Base-by-base conservation (phyloP, 108 stramenopile genomes). In the Epithemia pelagica region DNA sequence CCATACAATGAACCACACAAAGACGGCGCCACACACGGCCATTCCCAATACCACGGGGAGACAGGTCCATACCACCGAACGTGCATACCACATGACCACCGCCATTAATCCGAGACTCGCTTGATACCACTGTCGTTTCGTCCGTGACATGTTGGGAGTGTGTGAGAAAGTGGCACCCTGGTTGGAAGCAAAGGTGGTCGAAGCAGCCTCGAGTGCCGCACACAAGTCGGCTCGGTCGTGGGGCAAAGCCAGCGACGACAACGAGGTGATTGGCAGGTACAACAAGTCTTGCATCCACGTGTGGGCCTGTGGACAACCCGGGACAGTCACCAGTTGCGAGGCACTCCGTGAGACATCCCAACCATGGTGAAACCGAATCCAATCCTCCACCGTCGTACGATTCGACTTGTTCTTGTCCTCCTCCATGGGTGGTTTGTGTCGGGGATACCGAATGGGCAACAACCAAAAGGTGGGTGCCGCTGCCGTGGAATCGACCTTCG, bases 391-490 rank as follows among this genome's bases (percentile, higher is more conserved):
- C n/a, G n/a, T n/a, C n/a, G n/a, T n/a, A n/a, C n/a, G n/a, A n/a
- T n/a, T n/a, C n/a, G n/a, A n/a, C n/a, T n/a, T n/a, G n/a, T n/a
- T n/a, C 19, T 19, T 10, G 52, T 52, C 18, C 52, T 18, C 10
- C 52, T 18, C 10, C 19, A 10, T 52, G 52, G 10, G 52, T 19
- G 19, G 52, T 18, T 10, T 18, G 3, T 57, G 56, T 57, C 21
- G 5, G 56, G 56, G 37, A 46, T 46, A 46, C 37, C 37, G 37
- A 20, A 92, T 60, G 21, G 84, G 84, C 37, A 78, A 85, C 29
- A 85, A 58, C 84, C 84, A 85, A 64, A 26, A 55, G 20, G 62
- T 27, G 27, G 52, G 20, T 19, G 19, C 20, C 19, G 15, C 52
- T 19, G 15, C 52, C 52, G 20, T 15, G 20, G 15, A 20, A 52